Evolutionary conservation across 208 protist genomes (phyloP), one percentile per base, ranked within the genome.

Genomic region (Leishmania guyanensis): DNA sequence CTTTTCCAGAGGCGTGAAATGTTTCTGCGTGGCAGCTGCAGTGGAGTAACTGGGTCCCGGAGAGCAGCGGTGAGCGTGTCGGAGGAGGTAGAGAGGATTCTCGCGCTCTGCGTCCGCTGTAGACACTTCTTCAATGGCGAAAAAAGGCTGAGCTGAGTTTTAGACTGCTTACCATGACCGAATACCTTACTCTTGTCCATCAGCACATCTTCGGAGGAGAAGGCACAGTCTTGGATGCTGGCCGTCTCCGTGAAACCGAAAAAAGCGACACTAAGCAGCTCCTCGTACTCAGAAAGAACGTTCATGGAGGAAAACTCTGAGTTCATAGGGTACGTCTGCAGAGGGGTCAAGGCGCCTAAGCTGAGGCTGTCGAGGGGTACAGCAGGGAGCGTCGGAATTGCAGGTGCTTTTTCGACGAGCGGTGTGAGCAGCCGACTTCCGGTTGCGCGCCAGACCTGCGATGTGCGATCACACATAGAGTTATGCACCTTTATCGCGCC

Each of bases 231-330:
- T 0, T 39, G 69, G 26, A 77, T 62, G 1, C 75, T 54, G 4
- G 76, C 81, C 4, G 76, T n/a, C 33, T 51, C 46, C 33, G 51
- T 12, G 20, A 80, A 68, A 43, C 81, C 81, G 9, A 80, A 80
- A 48, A 84, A 77, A 9, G 81, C 54, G 20, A 84, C 76, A 43
- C 51, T 39, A 20, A 76, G 60, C 10, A 84, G 76, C 20, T 84
- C 81, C 17, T 53, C 76, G 62, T 74, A 84, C 58, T 80, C 69
- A 1, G 16, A 12, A 17, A 84, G 16, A 1, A 29, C 22, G 54
- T 75, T 36, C 2, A 2, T 3, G 8, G 36, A 26, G 71, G 17
- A 39, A 10, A 60, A 5, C 16, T 16, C 29, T 39, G 26, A 5
- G 29, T 16, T 39, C 20, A n/a, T 14, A 3, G 26, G 10, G 29